These are phyloP conservation scores for Trichosanthes truncata DNA, from an alignment of 306 rosid genomes.

Conservation along the genomic window DNA sequence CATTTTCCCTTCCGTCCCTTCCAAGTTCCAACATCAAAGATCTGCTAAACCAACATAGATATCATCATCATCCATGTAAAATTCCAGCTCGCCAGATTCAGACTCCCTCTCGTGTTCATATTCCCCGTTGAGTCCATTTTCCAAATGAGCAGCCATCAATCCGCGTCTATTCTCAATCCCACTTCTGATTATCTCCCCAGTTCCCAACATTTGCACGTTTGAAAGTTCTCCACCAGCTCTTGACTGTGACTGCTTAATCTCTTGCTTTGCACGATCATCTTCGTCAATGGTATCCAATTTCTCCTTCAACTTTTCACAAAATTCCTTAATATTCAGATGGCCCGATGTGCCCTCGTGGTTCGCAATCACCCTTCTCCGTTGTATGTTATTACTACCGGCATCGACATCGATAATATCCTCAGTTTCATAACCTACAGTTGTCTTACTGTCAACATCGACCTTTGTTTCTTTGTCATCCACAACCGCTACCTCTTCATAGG, in stretches of 20 bases:
- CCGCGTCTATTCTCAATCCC: constrained; percentile 16
- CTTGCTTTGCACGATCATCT: background rate
- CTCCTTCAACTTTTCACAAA: background rate
- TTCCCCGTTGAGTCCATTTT: background rate
- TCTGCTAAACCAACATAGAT: constrained; percentile 22
- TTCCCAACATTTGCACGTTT: constrained; percentile 24
- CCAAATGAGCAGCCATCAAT: background rate
- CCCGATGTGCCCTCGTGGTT: background rate
- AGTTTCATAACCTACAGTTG: background rate
- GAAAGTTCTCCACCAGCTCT: background rate
- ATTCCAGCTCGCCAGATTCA: constrained; percentile 28
- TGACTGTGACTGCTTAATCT: background rate
- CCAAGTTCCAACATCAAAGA: constrained; percentile 7
- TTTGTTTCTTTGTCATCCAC: background rate
- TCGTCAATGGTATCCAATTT: background rate
- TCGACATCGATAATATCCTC: background rate
- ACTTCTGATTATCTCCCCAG: constrained; percentile 16
- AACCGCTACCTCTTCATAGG: background rate
- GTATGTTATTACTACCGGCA: background rate
- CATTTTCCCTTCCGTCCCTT: background rate
- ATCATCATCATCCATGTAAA: constrained; percentile 34
- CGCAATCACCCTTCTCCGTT: constrained; percentile 2
- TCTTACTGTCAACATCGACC: background rate
- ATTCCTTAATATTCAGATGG: background rate
- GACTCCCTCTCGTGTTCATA: background rate